Evolutionary conservation across 371 early-diverging fungal genomes (phyloP).

Genomic region (Mycotypha africana): DNA sequence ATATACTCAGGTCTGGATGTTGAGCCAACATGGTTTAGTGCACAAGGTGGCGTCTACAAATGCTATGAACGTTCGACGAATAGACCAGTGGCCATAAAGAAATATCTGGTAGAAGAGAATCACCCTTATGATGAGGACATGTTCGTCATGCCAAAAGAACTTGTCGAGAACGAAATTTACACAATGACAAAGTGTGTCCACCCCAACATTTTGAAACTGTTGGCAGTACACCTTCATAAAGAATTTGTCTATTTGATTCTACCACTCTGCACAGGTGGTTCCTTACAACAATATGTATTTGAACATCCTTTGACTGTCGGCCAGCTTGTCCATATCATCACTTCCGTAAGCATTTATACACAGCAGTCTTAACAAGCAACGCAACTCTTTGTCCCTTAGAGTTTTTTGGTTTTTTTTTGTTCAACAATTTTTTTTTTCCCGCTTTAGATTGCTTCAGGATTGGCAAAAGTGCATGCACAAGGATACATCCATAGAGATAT

Average conservation of each 20-base stretch:
- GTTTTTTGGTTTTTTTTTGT: no score
- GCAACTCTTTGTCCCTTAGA: background rate
- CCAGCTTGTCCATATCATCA: conserved; percentile 40
- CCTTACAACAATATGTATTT: conserved; percentile 44
- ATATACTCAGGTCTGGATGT: conserved; percentile 33
- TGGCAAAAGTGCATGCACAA: conserved; percentile 40
- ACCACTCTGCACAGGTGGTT: conserved; percentile 47
- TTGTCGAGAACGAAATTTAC: conserved; percentile 48
- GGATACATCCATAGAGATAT: conserved; percentile 50
- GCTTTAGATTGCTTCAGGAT: conserved; percentile 41
- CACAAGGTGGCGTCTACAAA: conserved; percentile 45
- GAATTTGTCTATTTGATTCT: conserved; percentile 46
- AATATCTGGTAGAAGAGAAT: conserved; percentile 41
- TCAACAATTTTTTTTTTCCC: no score
- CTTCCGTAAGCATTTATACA: conserved; percentile 21
- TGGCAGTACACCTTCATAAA: conserved; percentile 38
- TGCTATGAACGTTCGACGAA: conserved; percentile 26
- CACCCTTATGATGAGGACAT: conserved; percentile 33
- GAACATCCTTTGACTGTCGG: conserved; percentile 42
- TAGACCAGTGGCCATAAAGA: conserved; percentile 38
- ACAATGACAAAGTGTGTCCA: conserved; percentile 48
- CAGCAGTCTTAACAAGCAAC: background rate
- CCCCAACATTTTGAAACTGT: conserved; percentile 35
- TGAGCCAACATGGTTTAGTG: conserved; percentile 48
- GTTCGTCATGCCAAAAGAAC: conserved; percentile 49